Evolutionary conservation across 1,284 basidiomycete genomes (phyloP).

Genomic region (Lignosus rhinocerotis): DNA sequence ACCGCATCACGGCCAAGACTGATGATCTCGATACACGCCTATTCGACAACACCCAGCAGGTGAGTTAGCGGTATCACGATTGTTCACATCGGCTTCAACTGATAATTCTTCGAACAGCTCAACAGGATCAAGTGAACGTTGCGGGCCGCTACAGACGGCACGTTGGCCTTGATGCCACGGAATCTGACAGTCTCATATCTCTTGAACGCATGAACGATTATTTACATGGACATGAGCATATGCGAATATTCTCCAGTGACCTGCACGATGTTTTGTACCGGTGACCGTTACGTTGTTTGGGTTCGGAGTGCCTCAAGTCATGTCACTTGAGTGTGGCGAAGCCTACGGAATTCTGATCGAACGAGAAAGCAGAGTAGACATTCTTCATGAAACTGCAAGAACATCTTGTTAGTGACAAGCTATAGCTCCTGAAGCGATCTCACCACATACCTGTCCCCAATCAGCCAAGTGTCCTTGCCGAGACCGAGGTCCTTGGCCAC

Average conservation of each 20-base stretch:
- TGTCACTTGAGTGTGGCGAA: constrained; percentile 23
- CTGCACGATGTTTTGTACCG: background rate
- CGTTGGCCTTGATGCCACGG: background rate
- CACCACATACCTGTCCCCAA: constrained; percentile 27
- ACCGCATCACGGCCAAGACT: constrained; percentile 70
- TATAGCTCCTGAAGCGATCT: background rate
- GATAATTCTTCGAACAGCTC: constrained; percentile 45
- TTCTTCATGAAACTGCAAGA: constrained; percentile 13
- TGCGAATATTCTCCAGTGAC: background rate
- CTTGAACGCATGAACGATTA: background rate
- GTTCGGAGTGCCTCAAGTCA: background rate
- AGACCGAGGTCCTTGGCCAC: constrained; percentile 18
- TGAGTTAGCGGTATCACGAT: constrained; percentile 35
- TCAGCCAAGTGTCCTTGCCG: constrained; percentile 26
- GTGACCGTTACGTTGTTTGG: too few species aligned
- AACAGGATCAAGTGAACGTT: constrained; percentile 62
- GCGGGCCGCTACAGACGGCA: background rate
- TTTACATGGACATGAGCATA: background rate
- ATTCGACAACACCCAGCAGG: constrained; percentile 70
- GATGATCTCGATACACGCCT: constrained; percentile 63
- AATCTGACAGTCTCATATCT: background rate
- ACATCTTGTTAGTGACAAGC: background rate
- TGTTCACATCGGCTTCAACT: background rate
- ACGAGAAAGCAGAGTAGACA: constrained; percentile 24
- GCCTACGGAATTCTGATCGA: constrained; percentile 23